These are phyloP conservation scores for Pinus albicaulis DNA, from an alignment of 75 land plant genomes.

Conservation along the genomic window DNA sequence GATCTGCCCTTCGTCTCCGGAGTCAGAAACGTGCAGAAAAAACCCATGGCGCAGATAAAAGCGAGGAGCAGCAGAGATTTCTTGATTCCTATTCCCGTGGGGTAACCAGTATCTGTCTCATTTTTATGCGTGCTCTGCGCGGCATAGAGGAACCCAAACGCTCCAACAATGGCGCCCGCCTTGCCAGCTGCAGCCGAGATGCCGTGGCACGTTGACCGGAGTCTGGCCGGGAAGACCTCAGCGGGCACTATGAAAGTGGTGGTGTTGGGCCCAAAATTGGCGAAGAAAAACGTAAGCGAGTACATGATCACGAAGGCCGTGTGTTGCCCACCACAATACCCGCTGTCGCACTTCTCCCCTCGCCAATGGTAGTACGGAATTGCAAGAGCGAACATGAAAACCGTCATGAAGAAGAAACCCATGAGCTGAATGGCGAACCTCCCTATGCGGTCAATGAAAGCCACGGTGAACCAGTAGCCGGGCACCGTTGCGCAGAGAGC, in stretches of 20 bases:
- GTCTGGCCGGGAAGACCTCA: slow-evolving; percentile 49
- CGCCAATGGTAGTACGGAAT: slow-evolving; percentile 30
- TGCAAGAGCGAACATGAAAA: slow-evolving; percentile 9
- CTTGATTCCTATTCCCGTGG: slow-evolving; percentile 40
- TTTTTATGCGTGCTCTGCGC: slow-evolving; percentile 29
- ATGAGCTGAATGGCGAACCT: slow-evolving; percentile 21
- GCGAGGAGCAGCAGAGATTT: slow-evolving; percentile 34
- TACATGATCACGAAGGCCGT: slow-evolving; percentile 27
- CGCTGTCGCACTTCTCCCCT: no score
- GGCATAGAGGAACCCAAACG: slow-evolving; percentile 53
- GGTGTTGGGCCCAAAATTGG: slow-evolving; percentile 27
- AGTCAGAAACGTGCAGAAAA: slow-evolving; percentile 39
- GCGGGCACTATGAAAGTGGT: slow-evolving; percentile 60
- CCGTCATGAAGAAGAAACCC: slow-evolving; percentile 37
- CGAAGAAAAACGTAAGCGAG: slow-evolving; percentile 25
- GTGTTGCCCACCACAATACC: not conserved
- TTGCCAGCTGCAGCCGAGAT: slow-evolving; percentile 19
- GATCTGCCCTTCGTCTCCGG: slow-evolving; percentile 52
- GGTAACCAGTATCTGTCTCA: slow-evolving; percentile 36
- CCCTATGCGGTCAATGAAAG: slow-evolving; percentile 25
- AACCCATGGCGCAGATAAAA: slow-evolving; percentile 22
- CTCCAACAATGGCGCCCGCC: slow-evolving; percentile 48
- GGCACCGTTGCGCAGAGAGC: slow-evolving; percentile 63
- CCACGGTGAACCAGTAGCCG: slow-evolving; percentile 68
- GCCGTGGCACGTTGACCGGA: slow-evolving; percentile 52